A percentile compares a stretch with the other conserved stretches of the same genome.
Evolutionary conservation across 208 protist species (phyloP).

Genomic region (Crithidia fasciculata): DNA sequence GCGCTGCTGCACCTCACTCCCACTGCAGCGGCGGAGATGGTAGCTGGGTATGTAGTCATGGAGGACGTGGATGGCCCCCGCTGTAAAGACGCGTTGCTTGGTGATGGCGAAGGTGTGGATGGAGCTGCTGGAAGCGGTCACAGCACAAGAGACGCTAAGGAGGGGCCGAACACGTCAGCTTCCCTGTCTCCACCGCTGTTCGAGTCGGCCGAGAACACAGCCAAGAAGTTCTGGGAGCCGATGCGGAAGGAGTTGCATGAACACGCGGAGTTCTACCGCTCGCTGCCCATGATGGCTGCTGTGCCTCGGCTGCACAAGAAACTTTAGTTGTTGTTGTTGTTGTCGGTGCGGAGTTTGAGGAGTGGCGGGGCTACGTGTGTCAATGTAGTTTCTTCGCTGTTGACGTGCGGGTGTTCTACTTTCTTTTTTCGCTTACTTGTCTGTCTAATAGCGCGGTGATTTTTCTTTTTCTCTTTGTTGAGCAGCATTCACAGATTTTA

Average conservation of each 20-base stretch:
- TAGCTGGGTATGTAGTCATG: slow-evolving; percentile 27
- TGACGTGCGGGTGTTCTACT: neutral
- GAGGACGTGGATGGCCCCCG: slow-evolving; percentile 9
- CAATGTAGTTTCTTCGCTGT: too few species aligned
- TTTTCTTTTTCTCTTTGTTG: neutral
- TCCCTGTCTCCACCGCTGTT: neutral
- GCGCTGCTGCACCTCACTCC: neutral
- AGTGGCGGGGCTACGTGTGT: neutral
- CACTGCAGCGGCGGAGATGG: neutral
- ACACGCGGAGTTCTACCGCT: neutral
- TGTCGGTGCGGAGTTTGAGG: neutral
- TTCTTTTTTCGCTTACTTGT: slow-evolving; percentile 3
- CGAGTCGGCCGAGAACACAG: slow-evolving; percentile 4
- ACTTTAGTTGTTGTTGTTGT: neutral
- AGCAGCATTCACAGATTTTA: too few species aligned
- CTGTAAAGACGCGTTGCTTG: too few species aligned
- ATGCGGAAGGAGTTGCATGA: slow-evolving; percentile 10
- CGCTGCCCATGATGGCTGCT: neutral
- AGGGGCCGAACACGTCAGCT: neutral
- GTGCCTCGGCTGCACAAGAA: slow-evolving; percentile 4
- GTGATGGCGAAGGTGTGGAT: too few species aligned
- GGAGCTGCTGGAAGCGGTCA: too few species aligned
- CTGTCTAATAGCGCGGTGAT: slow-evolving; percentile 1
- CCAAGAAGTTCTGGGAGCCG: slow-evolving; percentile 16
- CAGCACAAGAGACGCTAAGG: neutral